phyloP scores from a whole-genome alignment of 768 basidiomycete species.

The Cytidiella melzeri region DNA sequence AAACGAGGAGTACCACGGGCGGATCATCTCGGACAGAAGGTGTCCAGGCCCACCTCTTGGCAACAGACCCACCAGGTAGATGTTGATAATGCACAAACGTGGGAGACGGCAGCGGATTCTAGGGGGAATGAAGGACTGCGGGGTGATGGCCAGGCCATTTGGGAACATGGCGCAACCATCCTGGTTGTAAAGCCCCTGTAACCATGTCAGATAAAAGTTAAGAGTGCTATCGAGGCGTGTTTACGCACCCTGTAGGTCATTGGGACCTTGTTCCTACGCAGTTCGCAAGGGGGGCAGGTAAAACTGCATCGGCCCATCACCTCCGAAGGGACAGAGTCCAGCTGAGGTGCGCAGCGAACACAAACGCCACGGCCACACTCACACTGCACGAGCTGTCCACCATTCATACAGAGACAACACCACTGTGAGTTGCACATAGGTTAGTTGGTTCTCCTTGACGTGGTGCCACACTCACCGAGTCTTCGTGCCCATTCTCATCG shows the following conservation, averaged over 20 bases:
- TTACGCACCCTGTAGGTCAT: neutral
- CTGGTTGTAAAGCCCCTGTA: neutral
- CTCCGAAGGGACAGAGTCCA: neutral
- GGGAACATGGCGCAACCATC: neutral
- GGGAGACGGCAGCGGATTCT: neutral
- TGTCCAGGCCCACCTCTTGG: neutral
- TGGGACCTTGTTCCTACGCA: too few relatives aligned
- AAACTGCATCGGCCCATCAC: neutral
- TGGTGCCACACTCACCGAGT: neutral
- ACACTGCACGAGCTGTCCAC: neutral
- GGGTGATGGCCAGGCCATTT: too few relatives aligned
- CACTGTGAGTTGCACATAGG: neutral
- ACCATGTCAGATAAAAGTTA: neutral
- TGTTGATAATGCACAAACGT: neutral
- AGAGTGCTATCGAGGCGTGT: neutral
- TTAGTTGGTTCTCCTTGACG: too few relatives aligned
- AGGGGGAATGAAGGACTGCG: neutral
- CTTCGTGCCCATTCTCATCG: neutral
- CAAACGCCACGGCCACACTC: neutral
- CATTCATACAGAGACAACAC: neutral
- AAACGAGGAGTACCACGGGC: neutral
- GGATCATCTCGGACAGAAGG: neutral
- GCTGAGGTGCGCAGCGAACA: neutral
- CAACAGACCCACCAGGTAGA: neutral
- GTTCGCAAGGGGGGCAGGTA: neutral